Evolutionary conservation across 2,329 filamentous ascomycete species (phyloP), one percentile per base, ranked within the genome.

Genomic region (Fusarium incarnatum): DNA sequence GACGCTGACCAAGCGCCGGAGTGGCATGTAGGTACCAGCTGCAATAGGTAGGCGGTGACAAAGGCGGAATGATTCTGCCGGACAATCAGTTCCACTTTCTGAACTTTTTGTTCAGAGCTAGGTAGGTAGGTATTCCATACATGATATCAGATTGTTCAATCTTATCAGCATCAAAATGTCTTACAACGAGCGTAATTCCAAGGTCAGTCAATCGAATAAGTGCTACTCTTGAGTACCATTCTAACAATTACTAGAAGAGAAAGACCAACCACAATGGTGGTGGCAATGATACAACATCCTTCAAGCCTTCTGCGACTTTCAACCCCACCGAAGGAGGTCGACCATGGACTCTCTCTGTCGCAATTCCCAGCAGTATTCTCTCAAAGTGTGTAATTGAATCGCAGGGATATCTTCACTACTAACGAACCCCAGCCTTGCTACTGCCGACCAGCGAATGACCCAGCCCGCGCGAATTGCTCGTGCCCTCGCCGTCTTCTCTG

Each of bases 401-500:
- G 16, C 13, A 22, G 12, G 23, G 13, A 0, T 8, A 27, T 8
- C 20, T 18, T 8, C 27, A 8, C 20, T 47, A 2, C 58, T 64
- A 42, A 63, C 28, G 9, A 30, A 5, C 11, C 18, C 71, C 52
- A 94, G 92, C 77, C 89, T 90, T 40, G 84, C 88, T 61, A 92
- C 90, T 12, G 88, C 91, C 68, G 93, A 97, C 64, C 90, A 93
- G 76, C 91, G 93, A 77, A 93, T 91, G 37, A 85, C 87, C 49
- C 84, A 92, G 49, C 91, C 90, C 2, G 92, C 91, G 10, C 90
- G 91, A 69, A 90, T 97, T 56, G 93, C 93, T 8, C 92, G 94
- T 56, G 92, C 93, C 34, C 86, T 94, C 54, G 91, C 92, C 66
- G 91, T 97, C 68, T 97, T 96, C 81, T 91, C 88, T 75, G 87